Base-by-base conservation (phyloP, 768 basidiomycete genomes). In the Exsudoporus frostii region DNA sequence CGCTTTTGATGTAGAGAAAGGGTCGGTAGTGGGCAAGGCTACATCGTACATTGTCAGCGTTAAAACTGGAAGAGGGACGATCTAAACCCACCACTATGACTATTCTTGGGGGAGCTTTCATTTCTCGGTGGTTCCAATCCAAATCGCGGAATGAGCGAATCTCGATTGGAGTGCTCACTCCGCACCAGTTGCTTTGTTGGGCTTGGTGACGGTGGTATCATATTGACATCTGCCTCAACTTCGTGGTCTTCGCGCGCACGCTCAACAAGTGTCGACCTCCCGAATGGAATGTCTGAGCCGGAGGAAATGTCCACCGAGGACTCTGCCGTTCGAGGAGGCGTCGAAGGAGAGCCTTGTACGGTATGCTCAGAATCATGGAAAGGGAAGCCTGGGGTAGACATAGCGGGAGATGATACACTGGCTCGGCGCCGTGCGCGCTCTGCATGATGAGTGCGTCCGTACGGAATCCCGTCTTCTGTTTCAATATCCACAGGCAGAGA, bases 381-480 rank as follows among this genome's bases (percentile, higher is more conserved):
- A 41, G 58, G 71, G 55, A 77, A 79, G 34, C 75, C 75, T 43
- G 76, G 75, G 13, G n/a, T 24, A 42, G 59, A 54, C 20, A 64
- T 53, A 14, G 76, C 67, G 38, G 68, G 61, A 10, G 68, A 69
- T 1, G 68, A 70, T 42, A 70, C 24, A 38, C 61, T 70, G 7
- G 58, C 65, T 39, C 68, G 64, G n/a, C 68, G 68, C 9, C 66
- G 64, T 15, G 76, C 73, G 27, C 82, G 76, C 38, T 84, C 80
- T 7, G 77, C 74, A 57, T 85, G 85, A 66, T 84, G 86, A 19
- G 76, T 78, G 17, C 82, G 78, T 20, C 85, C 86, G 43, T 84
- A 79, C 6, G 83, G 83, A 48, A 86, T 69, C 2, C 84, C 84
- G 50, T 78, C 79, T 65, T 86, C 84, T 8, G 79, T 79, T 58